Base-by-base conservation (phyloP, 2,329 filamentous ascomycete species). In the Ilyonectria robusta region DNA sequence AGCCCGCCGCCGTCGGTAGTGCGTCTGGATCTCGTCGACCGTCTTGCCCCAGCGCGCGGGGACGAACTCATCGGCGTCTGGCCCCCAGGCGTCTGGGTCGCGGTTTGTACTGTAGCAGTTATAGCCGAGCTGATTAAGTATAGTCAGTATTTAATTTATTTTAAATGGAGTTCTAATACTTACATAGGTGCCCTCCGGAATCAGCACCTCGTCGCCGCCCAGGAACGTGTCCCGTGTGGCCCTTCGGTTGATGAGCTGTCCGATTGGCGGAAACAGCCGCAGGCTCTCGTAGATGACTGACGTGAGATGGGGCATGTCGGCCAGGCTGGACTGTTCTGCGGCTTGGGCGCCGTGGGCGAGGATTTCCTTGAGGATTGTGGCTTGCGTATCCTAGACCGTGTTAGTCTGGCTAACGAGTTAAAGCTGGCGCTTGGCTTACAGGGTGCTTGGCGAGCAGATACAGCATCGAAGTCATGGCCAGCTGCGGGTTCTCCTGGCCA, bases 191-290 rank as follows among this genome's bases (percentile, higher is more conserved):
- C 78, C 79, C 50, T 69, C 68, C 1, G 80, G 79, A 15, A 83
- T 75, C 2, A 72, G 61, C n/a, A 83, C 70, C 2, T 78, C 69
- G 29, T 78, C 68, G 26, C 74, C 66, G 13, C 78, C 75, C 0
- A 79, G 72, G 2, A 72, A 47, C 6, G 70, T 67, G 4, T 73
- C 55, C 17, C 50, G 60, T 46, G 70, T 67, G 0, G 79, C 80
- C 4, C 80, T 79, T 6, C 84, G 80, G 60, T 87, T 87, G 69
- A 86, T 82, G 47, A 87, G 77, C 65, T 86, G 84, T 0, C 79
- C 81, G 57, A 87, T 82, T 8, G 85, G 84, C 0, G 85, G 85
- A 62, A 83, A 85, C 51, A 87, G 78, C 2, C 85, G 83, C 13
- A 87, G 78, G 23, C 78, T 75, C 59, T 87, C 85, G 67, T 84